Evolutionary conservation across 1,284 basidiomycete species (phyloP).

Genomic region (Wallemia ichthyophaga): DNA sequence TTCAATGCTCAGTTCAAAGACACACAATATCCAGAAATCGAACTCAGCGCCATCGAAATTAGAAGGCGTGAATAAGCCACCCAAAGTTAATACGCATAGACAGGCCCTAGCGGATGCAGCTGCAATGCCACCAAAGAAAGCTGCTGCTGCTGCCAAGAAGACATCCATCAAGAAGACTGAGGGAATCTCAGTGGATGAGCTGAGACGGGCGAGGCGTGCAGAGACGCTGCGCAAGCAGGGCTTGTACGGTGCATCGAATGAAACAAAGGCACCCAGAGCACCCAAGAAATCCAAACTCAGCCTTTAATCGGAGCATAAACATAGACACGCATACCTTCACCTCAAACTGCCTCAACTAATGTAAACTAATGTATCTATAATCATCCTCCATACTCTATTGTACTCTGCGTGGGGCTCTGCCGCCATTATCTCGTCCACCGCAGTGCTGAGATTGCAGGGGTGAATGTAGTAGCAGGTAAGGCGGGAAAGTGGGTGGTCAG

Average conservation of each 20-base stretch:
- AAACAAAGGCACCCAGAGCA: background rate
- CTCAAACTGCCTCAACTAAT: background rate
- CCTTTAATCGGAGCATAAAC: background rate
- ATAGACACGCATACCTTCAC: too few species aligned
- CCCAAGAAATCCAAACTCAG: background rate
- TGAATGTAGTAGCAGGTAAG: background rate
- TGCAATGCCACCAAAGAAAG: background rate
- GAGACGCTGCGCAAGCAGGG: background rate
- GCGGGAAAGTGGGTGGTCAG: background rate
- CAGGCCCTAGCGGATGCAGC: background rate
- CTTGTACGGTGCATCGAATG: too few species aligned
- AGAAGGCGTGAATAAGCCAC: background rate
- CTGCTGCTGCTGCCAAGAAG: background rate
- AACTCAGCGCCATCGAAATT: background rate
- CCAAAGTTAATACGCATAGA: background rate
- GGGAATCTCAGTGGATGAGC: background rate
- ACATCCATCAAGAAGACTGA: background rate
- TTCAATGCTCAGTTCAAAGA: background rate
- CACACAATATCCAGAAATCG: background rate
- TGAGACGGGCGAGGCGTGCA: background rate
- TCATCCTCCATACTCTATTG: background rate
- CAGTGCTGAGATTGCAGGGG: background rate
- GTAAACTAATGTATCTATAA: background rate
- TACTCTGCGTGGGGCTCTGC: background rate
- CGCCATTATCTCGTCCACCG: background rate